Evolutionary conservation across 345 rosid species (phyloP).

Genomic region (Raphanus raphanistrum): DNA sequence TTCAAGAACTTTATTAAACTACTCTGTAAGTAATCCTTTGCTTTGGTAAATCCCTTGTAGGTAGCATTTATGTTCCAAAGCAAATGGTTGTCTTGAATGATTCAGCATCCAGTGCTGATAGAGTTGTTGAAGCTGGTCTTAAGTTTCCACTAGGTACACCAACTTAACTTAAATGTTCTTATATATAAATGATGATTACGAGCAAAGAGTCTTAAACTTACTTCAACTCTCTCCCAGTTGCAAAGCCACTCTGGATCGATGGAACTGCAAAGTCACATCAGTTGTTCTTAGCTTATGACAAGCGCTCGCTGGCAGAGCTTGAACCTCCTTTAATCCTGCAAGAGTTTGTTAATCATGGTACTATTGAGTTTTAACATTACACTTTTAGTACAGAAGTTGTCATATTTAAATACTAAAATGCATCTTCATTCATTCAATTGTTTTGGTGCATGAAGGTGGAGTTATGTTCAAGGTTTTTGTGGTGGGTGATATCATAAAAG

Average conservation of each 20-base stretch:
- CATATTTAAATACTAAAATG: not conserved
- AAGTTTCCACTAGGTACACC: conserved; percentile 77
- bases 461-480: conserved; percentile 80
- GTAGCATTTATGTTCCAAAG: conserved; percentile 74
- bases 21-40: conserved; percentile 14
- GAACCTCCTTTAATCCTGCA: conserved; percentile 89
- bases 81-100: conserved; percentile 70
- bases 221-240: too few species aligned
- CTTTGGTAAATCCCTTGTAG: conserved; percentile 39
- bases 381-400: not conserved
- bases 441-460: conserved; percentile 56
- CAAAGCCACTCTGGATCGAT: conserved; percentile 90
- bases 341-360: conserved; percentile 99
- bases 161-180: too few species aligned
- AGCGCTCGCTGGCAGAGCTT: conserved; percentile 66
- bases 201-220: too few species aligned
- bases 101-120: conserved; percentile 57
- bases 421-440: not conserved
- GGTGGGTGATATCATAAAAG: conserved; percentile 82
- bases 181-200: not conserved
- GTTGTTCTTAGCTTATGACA: conserved; percentile 77
- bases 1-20: not conserved
- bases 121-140: conserved; percentile 70
- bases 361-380: conserved; percentile 11
- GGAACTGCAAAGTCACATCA: conserved; percentile 92